phyloP scores from a whole-genome alignment of 2,329 filamentous ascomycete species.

The Kalmusia sp. region DNA sequence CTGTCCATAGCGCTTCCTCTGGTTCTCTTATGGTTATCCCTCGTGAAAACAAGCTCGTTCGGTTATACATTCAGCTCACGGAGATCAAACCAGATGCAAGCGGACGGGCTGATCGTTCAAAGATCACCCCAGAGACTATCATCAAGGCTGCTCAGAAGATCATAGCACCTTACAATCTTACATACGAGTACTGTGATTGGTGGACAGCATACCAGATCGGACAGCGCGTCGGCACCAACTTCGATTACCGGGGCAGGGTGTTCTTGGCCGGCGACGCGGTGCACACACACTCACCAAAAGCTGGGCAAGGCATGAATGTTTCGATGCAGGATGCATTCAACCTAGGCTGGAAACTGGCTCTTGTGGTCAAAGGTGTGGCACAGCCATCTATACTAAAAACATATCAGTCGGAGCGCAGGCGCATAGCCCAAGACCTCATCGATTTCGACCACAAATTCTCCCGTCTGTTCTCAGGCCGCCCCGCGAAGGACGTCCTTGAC shows the following conservation, averaged over 20 bases:
- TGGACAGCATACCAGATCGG: slow-evolving; percentile 74
- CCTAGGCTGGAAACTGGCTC: slow-evolving; percentile 63
- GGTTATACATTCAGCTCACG: slow-evolving; percentile 70
- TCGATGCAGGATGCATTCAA: slow-evolving; percentile 72
- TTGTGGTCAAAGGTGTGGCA: slow-evolving; percentile 54
- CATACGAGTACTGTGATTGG: slow-evolving; percentile 71
- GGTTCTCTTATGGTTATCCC: slow-evolving; percentile 72
- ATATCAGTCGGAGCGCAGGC: slow-evolving; percentile 62
- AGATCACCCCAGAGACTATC: slow-evolving; percentile 70
- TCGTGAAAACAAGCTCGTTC: slow-evolving; percentile 67
- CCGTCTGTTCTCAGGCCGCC: slow-evolving; percentile 55
- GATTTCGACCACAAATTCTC: slow-evolving; percentile 59
- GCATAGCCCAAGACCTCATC: slow-evolving; percentile 71
- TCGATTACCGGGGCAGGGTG: slow-evolving; percentile 64
- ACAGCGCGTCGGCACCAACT: slow-evolving; percentile 67
- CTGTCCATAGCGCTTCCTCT: slow-evolving; percentile 62
- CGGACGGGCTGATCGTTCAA: slow-evolving; percentile 62
- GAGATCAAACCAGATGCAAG: slow-evolving; percentile 53
- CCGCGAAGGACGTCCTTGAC: slow-evolving; percentile 66
- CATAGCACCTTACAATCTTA: slow-evolving; percentile 70
- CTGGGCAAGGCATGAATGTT: slow-evolving; percentile 61
- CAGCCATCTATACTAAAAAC: slow-evolving; percentile 56
- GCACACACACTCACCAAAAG: slow-evolving; percentile 66
- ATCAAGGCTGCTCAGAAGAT: slow-evolving; percentile 69
- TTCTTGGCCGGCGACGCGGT: slow-evolving; percentile 76